phyloP scores from a whole-genome alignment of 1,284 basidiomycete genomes.

The Rhodotorula glutinis region DNA sequence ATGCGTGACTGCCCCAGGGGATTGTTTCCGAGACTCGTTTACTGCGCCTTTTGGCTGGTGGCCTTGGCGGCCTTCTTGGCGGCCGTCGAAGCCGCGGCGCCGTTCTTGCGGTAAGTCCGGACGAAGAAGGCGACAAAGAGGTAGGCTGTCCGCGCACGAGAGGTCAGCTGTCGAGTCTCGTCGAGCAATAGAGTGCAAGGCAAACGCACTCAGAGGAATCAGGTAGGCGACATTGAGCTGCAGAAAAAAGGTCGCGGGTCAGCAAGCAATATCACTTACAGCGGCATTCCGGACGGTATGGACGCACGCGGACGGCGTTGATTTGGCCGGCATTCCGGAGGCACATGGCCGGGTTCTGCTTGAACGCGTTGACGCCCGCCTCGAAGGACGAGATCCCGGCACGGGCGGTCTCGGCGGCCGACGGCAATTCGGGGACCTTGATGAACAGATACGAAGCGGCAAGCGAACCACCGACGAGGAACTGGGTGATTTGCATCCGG shows the following conservation, averaged over 20 bases:
- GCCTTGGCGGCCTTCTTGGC: slow-evolving; percentile 5
- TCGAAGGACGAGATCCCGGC: slow-evolving; percentile 13
- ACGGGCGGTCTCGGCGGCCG: background rate
- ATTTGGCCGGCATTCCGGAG: slow-evolving; percentile 26
- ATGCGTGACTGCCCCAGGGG: too few relatives aligned
- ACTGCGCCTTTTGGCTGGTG: background rate
- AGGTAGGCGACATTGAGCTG: slow-evolving; percentile 29
- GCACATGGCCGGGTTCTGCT: slow-evolving; percentile 25
- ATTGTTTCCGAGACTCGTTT: too few relatives aligned
- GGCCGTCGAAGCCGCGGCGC: background rate
- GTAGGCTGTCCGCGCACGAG: slow-evolving; percentile 14
- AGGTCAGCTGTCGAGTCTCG: too few relatives aligned
- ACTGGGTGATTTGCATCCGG: slow-evolving; percentile 36
- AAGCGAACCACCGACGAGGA: slow-evolving; percentile 32
- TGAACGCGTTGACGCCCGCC: slow-evolving; percentile 16
- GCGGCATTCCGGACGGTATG: too few relatives aligned
- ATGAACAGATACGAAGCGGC: slow-evolving; percentile 40
- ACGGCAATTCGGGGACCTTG: slow-evolving; percentile 25
- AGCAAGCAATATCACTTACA: background rate
- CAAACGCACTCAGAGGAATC: slow-evolving; percentile 6
- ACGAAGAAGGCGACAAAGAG: slow-evolving; percentile 37
- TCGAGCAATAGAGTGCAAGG: too few relatives aligned
- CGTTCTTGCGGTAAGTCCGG: slow-evolving; percentile 25
- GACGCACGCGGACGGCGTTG: slow-evolving; percentile 15
- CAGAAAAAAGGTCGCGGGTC: background rate